These are phyloP conservation scores for Ambrosia trifida DNA, from an alignment of 129 eudicot species.

Conservation along the genomic window DNA sequence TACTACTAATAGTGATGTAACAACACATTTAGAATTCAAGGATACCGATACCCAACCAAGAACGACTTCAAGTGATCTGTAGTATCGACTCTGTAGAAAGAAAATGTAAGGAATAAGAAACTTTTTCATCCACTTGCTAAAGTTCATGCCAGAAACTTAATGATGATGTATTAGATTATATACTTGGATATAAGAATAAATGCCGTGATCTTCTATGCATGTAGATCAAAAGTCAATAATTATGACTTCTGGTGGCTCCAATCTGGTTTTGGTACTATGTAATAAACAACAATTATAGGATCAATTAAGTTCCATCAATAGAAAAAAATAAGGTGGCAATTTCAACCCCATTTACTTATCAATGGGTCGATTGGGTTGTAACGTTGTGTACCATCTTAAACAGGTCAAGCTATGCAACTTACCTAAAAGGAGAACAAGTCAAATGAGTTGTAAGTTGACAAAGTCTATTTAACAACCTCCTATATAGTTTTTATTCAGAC, in stretches of 20 bases:
- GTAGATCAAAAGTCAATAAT: constrained; percentile 99
- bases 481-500: no score
- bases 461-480: no score
- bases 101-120: constrained; percentile 24
- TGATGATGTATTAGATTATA: neutral
- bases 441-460: no score
- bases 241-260: constrained; percentile 85
- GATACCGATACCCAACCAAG: constrained; percentile 99
- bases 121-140: constrained; percentile 27
- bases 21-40: constrained; percentile 32
- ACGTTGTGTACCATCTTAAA: no score
- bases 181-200: constrained; percentile 98
- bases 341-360: neutral
- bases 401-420: no score
- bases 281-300: constrained; percentile 22
- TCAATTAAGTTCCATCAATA: constrained; percentile 9
- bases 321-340: neutral
- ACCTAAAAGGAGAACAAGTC: no score
- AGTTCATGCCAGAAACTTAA: constrained; percentile 21
- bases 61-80: constrained; percentile 98
- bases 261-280: constrained; percentile 59
- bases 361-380: neutral
- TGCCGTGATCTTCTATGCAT: constrained; percentile 96
- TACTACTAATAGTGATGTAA: neutral
- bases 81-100: constrained; percentile 92